Evolutionary conservation across 2,329 filamentous ascomycete species (phyloP), one percentile per base, ranked within the genome.

Genomic region (Aureobasidium namibiae): DNA sequence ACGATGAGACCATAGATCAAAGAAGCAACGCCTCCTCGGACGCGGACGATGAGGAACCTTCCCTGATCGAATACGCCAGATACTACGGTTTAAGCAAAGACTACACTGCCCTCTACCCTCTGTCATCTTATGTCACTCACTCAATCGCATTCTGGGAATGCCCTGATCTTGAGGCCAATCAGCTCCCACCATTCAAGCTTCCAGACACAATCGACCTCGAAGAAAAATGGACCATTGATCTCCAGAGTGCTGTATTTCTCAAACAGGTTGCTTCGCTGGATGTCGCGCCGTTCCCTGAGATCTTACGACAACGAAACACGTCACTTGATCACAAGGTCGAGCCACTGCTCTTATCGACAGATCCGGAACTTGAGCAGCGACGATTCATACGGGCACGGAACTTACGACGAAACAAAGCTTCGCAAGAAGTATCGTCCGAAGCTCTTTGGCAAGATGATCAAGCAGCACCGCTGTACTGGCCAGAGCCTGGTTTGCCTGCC

Each of bases 11-110:
- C 9, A 36, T 18, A 39, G 21, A 16, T 9, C n/a, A 33, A 1
- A n/a, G 29, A 8, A 54, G 36, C n/a, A 26, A 33, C 11, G 36
- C 18, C 13, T 24, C 13, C 4, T 41, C 38, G 9, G 26, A 44
- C 24, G 56, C 39, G 6, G 44, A 50, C 18, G 63, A 67, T 8
- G 61, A 63, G 23, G 71, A 74, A n/a, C 68, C 69, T 16, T 72
- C 72, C 21, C 63, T 76, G 7, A 66, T 80, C 8, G 74, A 78
- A 18, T 81, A 80, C 62, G 78, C 78, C 21, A 73, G 77, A 24
- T 74, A 72, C 50, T 67, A 79, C 60, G 72, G 72, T 3, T 68
- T 80, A 23, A 74, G 72, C 33, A 66, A 60, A 53, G 67, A 76
- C 60, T 74, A 74, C 64, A 66, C 66, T 4, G 64, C 64, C 5